These are phyloP conservation scores for Xylaria arbuscula DNA, from an alignment of 2,329 filamentous ascomycete genomes.

Conservation along the genomic window DNA sequence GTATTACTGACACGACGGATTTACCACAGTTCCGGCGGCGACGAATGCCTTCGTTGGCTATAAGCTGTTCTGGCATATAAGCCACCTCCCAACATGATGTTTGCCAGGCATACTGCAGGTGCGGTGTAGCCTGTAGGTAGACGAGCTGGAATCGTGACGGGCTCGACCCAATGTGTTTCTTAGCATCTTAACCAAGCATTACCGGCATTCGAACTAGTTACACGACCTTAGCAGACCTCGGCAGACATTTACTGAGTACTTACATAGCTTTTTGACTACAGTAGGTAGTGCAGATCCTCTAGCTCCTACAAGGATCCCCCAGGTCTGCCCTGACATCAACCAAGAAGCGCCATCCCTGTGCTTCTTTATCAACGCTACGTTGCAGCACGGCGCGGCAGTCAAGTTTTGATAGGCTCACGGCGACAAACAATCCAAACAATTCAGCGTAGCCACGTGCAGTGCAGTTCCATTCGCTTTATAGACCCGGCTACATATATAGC, in stretches of 20 bases:
- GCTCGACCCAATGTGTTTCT: background rate
- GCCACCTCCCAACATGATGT: background rate
- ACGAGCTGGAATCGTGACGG: too few relatives aligned
- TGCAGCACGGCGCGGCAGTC: background rate
- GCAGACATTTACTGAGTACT: too few relatives aligned
- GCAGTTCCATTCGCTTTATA: background rate
- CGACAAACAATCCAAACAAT: background rate
- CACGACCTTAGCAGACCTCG: background rate
- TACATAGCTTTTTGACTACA: too few relatives aligned
- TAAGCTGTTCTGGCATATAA: background rate
- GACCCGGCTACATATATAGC: too few relatives aligned
- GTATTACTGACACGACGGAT: background rate
- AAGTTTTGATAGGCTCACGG: slow-evolving; percentile 2
- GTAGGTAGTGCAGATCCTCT: background rate
- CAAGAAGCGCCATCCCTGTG: background rate
- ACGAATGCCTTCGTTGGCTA: background rate
- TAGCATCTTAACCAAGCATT: slow-evolving; percentile 4
- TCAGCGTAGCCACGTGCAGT: background rate
- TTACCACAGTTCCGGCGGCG: background rate
- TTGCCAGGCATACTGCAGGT: background rate
- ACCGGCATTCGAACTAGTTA: background rate
- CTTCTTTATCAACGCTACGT: background rate
- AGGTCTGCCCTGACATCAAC: background rate
- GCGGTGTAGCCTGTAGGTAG: background rate
- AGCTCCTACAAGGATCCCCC: background rate